Evolutionary conservation across 164 flowering plant species (phyloP).

Genomic region (Tinospora cordifolia): DNA sequence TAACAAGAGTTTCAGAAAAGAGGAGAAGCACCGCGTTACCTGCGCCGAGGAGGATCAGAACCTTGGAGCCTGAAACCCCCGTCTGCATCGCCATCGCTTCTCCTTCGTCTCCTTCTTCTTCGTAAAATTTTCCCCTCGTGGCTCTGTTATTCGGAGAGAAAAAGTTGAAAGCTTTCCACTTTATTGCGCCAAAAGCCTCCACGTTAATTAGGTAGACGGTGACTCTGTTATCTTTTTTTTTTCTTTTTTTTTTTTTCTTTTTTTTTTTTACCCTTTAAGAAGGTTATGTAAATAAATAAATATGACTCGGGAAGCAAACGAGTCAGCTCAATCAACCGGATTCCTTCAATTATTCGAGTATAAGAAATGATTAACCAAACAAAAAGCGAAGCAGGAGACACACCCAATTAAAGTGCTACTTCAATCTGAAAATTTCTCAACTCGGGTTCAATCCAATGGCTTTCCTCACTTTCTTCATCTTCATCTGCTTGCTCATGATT

Average conservation of each 20-base stretch:
- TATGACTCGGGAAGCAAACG: not conserved
- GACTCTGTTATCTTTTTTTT: not conserved
- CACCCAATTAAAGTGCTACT: too few relatives aligned
- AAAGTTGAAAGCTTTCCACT: too few relatives aligned
- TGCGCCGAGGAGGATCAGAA: constrained; percentile 72
- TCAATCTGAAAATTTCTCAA: too few relatives aligned
- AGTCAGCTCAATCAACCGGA: not conserved
- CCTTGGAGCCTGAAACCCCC: constrained; percentile 62
- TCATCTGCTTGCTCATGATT: constrained; percentile 19
- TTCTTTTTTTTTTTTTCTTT: too few relatives aligned
- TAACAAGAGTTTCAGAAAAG: not conserved
- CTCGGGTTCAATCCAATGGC: not conserved
- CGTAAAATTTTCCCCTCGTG: not conserved
- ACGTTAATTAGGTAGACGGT: not conserved
- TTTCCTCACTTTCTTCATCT: constrained; percentile 11
- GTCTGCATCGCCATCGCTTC: constrained; percentile 60
- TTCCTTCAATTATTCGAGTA: too few relatives aligned
- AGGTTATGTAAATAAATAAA: too few relatives aligned
- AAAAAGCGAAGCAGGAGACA: not conserved
- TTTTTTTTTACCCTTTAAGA: too few relatives aligned
- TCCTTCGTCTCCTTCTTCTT: too few relatives aligned
- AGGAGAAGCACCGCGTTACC: constrained; percentile 29
- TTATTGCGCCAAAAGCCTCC: not conserved
- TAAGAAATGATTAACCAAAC: not conserved
- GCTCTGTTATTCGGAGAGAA: not conserved